Evolutionary conservation across 768 basidiomycete genomes (phyloP), one percentile per base, ranked within the genome.

Genomic region (Mycena amicta): DNA sequence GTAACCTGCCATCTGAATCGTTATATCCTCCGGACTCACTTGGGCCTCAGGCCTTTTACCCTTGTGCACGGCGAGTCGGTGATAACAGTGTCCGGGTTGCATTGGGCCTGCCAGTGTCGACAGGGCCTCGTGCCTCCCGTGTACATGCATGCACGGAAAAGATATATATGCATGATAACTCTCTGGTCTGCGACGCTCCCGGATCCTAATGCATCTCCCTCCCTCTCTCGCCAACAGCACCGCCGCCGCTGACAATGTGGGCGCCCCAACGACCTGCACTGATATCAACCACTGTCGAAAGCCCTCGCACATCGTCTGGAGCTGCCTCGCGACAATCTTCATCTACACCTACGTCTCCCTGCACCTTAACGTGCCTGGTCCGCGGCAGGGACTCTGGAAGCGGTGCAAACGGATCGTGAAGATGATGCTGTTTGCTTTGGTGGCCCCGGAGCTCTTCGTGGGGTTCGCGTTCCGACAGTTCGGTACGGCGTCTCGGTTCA

Each of bases 271-370:
- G 47, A 49, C 47, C 27, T 49, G 47, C 47, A 23, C 23, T 23
- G 47, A 49, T 22, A 26, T 49, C 47, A 6, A 13, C 26, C 47
- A 49, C 27, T 49, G 47, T 22, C 47, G 47, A 13, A 28, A 25
- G 13, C 47, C 22, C 23, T 49, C 47, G 47, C 47, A 28, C 27
- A 28, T 49, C 27, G 12, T 49, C 26, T 28, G 22, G 25, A 28
- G 47, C 27, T 49, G 47, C 47, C 25, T 28, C 12, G 23, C 47
- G 25, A 49, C 47, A 4, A 49, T 49, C 47, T 49, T 49, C 47
- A 25, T 49, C 47, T 49, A 49, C 47, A 49, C 47, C 25, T 49
- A 49, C n/a, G 47, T 49, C 47, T 49, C 47, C 6, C 23, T 49
- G 47, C 47, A 49, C 47, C 47, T 49, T 4, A 49, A 25, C 47